Base-by-base conservation (phyloP, 2,329 filamentous ascomycete species). In the Cladosporium sp. region DNA sequence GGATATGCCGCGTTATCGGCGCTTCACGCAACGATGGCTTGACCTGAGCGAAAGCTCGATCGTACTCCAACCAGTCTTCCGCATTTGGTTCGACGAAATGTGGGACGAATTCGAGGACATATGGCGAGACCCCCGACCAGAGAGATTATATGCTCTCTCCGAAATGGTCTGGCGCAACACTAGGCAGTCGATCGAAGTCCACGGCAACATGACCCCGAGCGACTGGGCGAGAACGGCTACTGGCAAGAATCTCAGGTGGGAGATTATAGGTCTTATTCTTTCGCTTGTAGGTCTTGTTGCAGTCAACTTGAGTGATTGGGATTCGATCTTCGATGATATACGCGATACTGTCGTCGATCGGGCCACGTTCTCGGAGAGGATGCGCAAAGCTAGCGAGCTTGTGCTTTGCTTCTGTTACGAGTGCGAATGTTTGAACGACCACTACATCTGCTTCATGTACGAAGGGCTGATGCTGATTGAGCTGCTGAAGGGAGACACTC, bases 321-420 rank as follows among this genome's bases (percentile, higher is more conserved):
- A 66, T 49, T 55, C 53, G 2, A 64, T 66, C n/a, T 64, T 67
- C 35, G 70, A 57, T 53, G 68, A 35, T 57, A 71, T 61, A 53
- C 64, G 63, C 7, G 79, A 83, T 57, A 80, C 80, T 38, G 71
- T 71, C 7, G 64, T 69, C 15, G 60, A 59, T 39, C 55, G 62
- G 0, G 72, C 76, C 0, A 70, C 75, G 0, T 80, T 81, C 39
- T 72, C 74, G 1, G 80, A 65, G 18, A 58, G 62, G 11, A 64
- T 64, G 61, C 54, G 62, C 4, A 64, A 60, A 49, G 61, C 59
- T 9, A 62, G 62, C 7, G 64, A 67, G 51, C 58, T 55, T 20
- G 65, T 62, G 40, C 54, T 65, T 18, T 66, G 62, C 48, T 66
- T 65, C 52, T 66, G 62, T 53, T 64, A 65, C 42, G 64, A 67